phyloP scores from a whole-genome alignment of 1,139 yeast species.

The Pichia inconspicua region DNA sequence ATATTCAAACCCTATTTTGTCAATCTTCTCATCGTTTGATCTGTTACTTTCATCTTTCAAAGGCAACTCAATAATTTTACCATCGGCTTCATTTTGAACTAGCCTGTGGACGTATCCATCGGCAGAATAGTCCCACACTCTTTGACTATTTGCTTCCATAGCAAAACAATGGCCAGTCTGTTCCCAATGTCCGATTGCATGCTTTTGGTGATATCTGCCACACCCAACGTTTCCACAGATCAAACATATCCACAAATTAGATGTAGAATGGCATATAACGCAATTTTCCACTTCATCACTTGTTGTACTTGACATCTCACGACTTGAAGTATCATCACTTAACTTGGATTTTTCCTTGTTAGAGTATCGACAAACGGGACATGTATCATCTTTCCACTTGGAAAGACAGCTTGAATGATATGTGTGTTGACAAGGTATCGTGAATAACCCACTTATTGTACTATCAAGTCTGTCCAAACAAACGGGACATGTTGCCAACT shows the following conservation, averaged over 20 bases:
- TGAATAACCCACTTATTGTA: conserved; percentile 68
- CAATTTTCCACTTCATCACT: conserved; percentile 30
- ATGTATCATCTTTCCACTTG: conserved; percentile 85
- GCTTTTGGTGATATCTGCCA: conserved; percentile 82
- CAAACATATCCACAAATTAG: conserved; percentile 83
- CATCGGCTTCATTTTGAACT: conserved; percentile 78
- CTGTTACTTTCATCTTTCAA: conserved; percentile 19
- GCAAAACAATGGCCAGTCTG: conserved; percentile 83
- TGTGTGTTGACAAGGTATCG: conserved; percentile 90
- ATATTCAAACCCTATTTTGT: conserved; percentile 62
- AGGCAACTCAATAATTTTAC: conserved; percentile 69
- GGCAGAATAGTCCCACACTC: conserved; percentile 95
- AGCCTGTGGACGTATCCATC: conserved; percentile 86
- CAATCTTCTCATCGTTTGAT: conserved; percentile 29
- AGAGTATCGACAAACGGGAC: conserved; percentile 88
- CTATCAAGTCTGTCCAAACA: conserved; percentile 89
- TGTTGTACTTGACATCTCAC: background rate
- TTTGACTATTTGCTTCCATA: conserved; percentile 75
- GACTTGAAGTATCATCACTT: background rate
- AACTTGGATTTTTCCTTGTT: conserved; percentile 22
- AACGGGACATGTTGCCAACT: conserved; percentile 89
- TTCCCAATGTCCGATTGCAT: conserved; percentile 76
- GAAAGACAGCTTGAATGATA: conserved; percentile 86
- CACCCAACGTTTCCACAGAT: conserved; percentile 89
- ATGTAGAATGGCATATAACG: conserved; percentile 48